Percentiles rank a stretch among this genome's conserved stretches.
Evolutionary conservation across 257 asterid species (phyloP).

Genomic region (Striga asiatica): DNA sequence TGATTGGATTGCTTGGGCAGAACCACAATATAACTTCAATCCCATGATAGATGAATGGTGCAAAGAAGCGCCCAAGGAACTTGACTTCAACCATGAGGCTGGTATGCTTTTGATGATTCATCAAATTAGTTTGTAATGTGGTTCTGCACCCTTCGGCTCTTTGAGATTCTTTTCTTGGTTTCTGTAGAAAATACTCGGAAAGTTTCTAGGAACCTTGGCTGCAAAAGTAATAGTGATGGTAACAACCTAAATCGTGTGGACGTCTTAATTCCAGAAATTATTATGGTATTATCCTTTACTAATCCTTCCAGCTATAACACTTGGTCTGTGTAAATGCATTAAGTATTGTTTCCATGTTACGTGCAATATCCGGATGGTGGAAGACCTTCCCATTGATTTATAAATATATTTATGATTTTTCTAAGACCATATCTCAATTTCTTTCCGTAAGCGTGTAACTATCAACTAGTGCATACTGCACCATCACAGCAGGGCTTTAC

Average conservation of each 20-base stretch:
- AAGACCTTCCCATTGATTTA: background rate
- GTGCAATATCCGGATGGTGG: background rate
- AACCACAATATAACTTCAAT: slow-evolving; percentile 87
- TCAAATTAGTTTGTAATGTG: slow-evolving; percentile 12
- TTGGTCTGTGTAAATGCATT: slow-evolving; percentile 8
- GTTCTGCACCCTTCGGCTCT: slow-evolving; percentile 6
- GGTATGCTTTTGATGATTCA: slow-evolving; percentile 37
- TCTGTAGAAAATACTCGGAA: slow-evolving; percentile 62
- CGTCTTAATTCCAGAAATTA: slow-evolving; percentile 86
- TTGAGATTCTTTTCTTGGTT: slow-evolving; percentile 23
- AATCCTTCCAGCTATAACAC: slow-evolving; percentile 14
- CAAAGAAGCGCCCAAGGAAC: slow-evolving; percentile 96
- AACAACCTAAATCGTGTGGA: slow-evolving; percentile 50
- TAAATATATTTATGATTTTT: background rate
- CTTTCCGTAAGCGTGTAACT: background rate
- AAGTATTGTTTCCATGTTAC: background rate
- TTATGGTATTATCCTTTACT: slow-evolving; percentile 46
- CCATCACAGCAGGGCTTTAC: background rate
- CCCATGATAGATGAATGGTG: slow-evolving; percentile 99
- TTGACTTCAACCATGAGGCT: slow-evolving; percentile 85
- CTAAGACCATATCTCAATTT: background rate
- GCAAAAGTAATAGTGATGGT: slow-evolving; percentile 38
- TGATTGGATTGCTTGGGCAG: slow-evolving; percentile 99
- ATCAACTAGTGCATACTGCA: too few relatives aligned
- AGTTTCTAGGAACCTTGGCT: slow-evolving; percentile 70